A percentile compares a stretch with the other conserved stretches of the same genome.
Conservation (phyloP, 2,329 filamentous ascomycete species). For the Trichoderma cornu-damae region DNA sequence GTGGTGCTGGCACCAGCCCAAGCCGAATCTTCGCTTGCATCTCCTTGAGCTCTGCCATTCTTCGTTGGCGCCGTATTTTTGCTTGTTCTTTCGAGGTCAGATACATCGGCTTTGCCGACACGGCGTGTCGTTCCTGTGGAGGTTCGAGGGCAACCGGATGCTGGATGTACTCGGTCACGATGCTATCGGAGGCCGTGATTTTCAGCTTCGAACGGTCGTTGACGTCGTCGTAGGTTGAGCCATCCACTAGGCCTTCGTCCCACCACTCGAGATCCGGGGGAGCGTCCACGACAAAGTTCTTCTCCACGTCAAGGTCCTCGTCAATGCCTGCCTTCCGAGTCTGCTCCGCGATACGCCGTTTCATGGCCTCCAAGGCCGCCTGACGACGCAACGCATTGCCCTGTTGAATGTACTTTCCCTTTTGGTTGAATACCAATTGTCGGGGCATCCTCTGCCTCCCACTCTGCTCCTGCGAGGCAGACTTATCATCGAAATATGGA, state of each 20-base stretch:
- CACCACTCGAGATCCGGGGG: slow-evolving; percentile 95
- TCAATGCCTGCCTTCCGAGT: slow-evolving; percentile 89
- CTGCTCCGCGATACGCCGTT: slow-evolving; percentile 82
- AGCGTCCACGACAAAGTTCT: slow-evolving; percentile 75
- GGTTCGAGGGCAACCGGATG: slow-evolving; percentile 88
- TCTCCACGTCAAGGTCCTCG: slow-evolving; percentile 83
- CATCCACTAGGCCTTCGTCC: slow-evolving; percentile 82
- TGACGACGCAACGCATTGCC: slow-evolving; percentile 84
- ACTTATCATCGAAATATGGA: slow-evolving; percentile 74
- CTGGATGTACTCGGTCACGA: slow-evolving; percentile 86
- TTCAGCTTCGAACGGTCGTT: slow-evolving; percentile 63
- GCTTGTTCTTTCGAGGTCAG: slow-evolving; percentile 86
- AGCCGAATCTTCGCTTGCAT: slow-evolving; percentile 93
- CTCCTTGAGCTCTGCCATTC: slow-evolving; percentile 92
- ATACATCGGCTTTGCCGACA: slow-evolving; percentile 81
- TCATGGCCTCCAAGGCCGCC: slow-evolving; percentile 87
- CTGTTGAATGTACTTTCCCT: slow-evolving; percentile 95
- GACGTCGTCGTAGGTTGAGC: slow-evolving; percentile 67
- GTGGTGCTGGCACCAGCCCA: slow-evolving; percentile 81
- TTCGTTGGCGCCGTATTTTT: slow-evolving; percentile 81
- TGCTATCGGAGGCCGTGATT: slow-evolving; percentile 71
- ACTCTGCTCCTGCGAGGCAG: slow-evolving; percentile 53
- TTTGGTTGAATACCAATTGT: slow-evolving; percentile 83
- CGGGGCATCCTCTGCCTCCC: slow-evolving; percentile 63
- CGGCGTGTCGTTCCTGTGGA: slow-evolving; percentile 78